Base-by-base conservation (phyloP, 1,284 basidiomycete species). In the Wallemia hederae region DNA sequence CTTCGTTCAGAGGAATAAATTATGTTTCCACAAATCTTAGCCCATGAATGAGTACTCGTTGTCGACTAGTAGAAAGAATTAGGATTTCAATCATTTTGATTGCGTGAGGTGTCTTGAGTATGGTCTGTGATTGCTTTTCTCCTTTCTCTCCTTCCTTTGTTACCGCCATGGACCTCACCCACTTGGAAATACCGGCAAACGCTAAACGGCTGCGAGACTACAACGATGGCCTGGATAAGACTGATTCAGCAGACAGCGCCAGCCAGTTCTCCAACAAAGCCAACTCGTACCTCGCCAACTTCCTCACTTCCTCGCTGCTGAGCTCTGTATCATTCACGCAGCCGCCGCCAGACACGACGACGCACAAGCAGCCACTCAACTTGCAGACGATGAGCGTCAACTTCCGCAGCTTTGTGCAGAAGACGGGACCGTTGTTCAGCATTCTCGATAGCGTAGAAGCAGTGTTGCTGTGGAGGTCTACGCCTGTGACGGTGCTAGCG, bases 1-100 rank as follows among this genome's bases (percentile, higher is more conserved):
- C 80, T 98, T 75, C 85, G 92, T 75, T 86, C 90, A 72, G 90
- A 97, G 78, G 94, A 98, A 82, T 83, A 79, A 75, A 29, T n/a
- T 59, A 29, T 33, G 25, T n/a, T 7, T 14, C 24, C 55, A 24
- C 25, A 59, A 29, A 27, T 58, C 25, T 29, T 59, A 27, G 19
- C 29, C 24, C n/a, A 59, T 59, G 39, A 49, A 49, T 49, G 39
- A 49, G 39, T 49, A 49, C 39, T 49, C 39, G 39, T 49, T 49
- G 39, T 49, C 39, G 31, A 33, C n/a, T n/a, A n/a, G n/a, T n/a
- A n/a, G n/a, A n/a, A n/a, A n/a, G n/a, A n/a, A n/a, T n/a, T n/a
- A n/a, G n/a, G n/a, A n/a, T n/a, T n/a, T n/a, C n/a, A n/a, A n/a
- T n/a, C n/a, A n/a, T 17, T 31, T 31, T 31, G 29, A 7, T 31